Percentiles rank a stretch among this genome's conserved stretches.
Conservation (phyloP, 2,329 filamentous ascomycete species). For the Aaosphaeria arxii region DNA sequence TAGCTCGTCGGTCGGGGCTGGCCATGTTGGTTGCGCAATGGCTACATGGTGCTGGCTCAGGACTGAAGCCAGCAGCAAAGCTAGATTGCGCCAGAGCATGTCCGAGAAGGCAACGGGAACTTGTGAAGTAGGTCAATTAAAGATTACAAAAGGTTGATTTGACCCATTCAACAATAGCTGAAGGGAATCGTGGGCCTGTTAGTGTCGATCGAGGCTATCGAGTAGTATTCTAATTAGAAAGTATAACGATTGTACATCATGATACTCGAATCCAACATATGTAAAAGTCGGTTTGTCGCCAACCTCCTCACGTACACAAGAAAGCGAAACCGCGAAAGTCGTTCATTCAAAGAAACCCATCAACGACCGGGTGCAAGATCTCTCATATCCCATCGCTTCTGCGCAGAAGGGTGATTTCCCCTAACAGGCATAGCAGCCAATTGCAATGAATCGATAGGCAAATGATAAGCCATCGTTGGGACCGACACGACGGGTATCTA, state of each 20-base stretch:
- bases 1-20: conserved; percentile 57
- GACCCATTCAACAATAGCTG: no score
- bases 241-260: no score
- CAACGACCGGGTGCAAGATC: no score
- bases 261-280: no score
- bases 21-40: conserved; percentile 58
- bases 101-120: neutral
- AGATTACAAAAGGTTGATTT: neutral
- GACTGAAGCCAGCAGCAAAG: conserved; percentile 7
- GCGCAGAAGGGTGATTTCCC: neutral
- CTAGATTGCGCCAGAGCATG: conserved; percentile 8
- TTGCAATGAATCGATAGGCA: neutral
- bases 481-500: neutral
- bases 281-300: no score
- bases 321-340: no score
- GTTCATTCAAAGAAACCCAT: no score
- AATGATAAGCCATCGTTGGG: neutral
- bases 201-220: no score
- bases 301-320: no score
- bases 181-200: no score
- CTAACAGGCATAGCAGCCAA: neutral
- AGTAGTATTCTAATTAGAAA: no score
- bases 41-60: conserved; percentile 7
- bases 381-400: neutral
- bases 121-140: neutral